Conservation (phyloP, 2,329 filamentous ascomycete species). For the Monascus ruber region DNA sequence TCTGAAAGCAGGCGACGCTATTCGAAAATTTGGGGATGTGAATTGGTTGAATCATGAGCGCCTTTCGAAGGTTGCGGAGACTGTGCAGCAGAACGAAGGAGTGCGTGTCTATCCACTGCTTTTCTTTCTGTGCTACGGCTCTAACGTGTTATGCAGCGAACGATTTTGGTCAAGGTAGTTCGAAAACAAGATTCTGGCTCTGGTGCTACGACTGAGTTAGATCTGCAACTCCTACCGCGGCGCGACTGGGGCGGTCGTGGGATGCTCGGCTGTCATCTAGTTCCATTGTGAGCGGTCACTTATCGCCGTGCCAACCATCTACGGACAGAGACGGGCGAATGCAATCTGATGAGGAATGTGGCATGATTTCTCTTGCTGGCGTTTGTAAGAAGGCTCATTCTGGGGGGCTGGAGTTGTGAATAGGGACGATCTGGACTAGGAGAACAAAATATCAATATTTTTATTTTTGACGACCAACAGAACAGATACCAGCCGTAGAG, state of each 20-base stretch:
- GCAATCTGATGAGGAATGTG: slow-evolving; percentile 8
- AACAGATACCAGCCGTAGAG: no score
- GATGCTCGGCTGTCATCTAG: slow-evolving; percentile 77
- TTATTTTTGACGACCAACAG: no score
- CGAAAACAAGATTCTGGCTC: slow-evolving; percentile 35
- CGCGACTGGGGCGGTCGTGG: slow-evolving; percentile 85
- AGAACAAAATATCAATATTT: no score
- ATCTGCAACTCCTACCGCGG: slow-evolving; percentile 62
- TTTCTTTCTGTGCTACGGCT: not conserved
- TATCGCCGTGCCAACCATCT: no score
- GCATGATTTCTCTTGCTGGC: slow-evolving; percentile 7
- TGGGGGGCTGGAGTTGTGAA: not conserved
- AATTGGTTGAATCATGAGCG: slow-evolving; percentile 77
- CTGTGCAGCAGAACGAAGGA: slow-evolving; percentile 79
- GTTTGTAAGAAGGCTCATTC: slow-evolving; percentile 1
- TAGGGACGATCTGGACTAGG: not conserved
- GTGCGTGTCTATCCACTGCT: slow-evolving; percentile 43
- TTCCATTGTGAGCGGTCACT: slow-evolving; percentile 51
- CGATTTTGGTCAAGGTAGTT: slow-evolving; percentile 57
- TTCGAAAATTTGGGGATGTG: slow-evolving; percentile 75
- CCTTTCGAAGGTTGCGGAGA: slow-evolving; percentile 74
- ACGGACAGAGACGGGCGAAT: no score
- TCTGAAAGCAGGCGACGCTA: slow-evolving; percentile 65
- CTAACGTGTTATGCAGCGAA: slow-evolving; percentile 40
- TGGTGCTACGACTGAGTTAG: slow-evolving; percentile 44